These are phyloP conservation scores for Lycium ferocissimum DNA, from an alignment of 257 asterid species.

Conservation along the genomic window DNA sequence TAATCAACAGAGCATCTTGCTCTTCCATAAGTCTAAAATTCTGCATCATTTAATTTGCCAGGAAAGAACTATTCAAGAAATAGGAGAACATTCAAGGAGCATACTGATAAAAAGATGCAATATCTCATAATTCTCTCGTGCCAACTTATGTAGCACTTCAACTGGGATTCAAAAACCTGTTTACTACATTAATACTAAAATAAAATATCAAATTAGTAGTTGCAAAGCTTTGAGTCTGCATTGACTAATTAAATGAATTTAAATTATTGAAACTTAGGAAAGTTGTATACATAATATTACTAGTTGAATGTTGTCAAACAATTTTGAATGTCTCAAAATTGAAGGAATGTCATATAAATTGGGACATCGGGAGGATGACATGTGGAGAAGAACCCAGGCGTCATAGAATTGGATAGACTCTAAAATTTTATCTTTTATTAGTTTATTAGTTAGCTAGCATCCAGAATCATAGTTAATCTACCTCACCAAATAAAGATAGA, in stretches of 20 bases:
- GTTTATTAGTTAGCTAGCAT: background rate
- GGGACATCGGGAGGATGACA: background rate
- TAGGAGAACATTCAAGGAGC: background rate
- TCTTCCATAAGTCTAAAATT: background rate
- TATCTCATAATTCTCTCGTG: background rate
- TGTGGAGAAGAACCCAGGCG: background rate
- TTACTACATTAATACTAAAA: background rate
- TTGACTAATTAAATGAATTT: background rate
- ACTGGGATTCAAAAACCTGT: background rate
- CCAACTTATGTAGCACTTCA: background rate
- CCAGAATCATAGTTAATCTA: background rate
- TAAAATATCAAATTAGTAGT: slow-evolving; percentile 12
- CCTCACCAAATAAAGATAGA: background rate
- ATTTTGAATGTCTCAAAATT: background rate
- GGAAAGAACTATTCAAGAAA: slow-evolving; percentile 9
- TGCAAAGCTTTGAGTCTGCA: background rate
- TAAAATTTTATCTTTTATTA: too few relatives aligned
- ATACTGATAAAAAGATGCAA: background rate
- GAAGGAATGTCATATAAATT: background rate
- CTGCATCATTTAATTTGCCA: background rate
- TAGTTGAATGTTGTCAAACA: background rate
- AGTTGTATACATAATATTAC: background rate
- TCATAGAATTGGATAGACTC: too few relatives aligned
- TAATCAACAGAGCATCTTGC: background rate
- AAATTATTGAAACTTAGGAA: background rate